These are phyloP conservation scores for Alternaria novae-zelandiae DNA, from an alignment of 2,329 filamentous ascomycete species.

Conservation along the genomic window DNA sequence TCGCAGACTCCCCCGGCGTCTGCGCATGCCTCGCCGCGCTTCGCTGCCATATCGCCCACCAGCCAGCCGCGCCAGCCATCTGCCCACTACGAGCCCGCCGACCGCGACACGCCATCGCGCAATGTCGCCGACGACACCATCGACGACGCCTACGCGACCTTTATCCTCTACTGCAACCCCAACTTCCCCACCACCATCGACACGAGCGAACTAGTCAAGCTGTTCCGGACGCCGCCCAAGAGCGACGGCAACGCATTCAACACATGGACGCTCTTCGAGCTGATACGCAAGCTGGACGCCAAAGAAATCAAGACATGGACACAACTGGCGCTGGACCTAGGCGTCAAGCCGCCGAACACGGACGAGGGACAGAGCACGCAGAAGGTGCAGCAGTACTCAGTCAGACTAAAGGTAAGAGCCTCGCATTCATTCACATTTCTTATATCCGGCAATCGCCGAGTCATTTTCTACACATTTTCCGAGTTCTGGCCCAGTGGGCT, in stretches of 20 bases:
- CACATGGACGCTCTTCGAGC: conserved; percentile 75
- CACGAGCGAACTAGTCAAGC: conserved; percentile 72
- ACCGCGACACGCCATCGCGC: conserved; percentile 68
- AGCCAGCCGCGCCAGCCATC: conserved; percentile 43
- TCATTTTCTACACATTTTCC: neutral
- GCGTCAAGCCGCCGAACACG: conserved; percentile 81
- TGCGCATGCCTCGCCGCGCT: conserved; percentile 49
- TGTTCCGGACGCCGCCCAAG: conserved; percentile 80
- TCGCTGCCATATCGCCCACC: conserved; percentile 44
- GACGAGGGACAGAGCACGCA: conserved; percentile 88
- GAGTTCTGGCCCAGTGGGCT: neutral
- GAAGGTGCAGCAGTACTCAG: conserved; percentile 93
- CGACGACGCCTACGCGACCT: conserved; percentile 81
- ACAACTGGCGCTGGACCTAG: conserved; percentile 83
- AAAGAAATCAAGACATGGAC: conserved; percentile 95
- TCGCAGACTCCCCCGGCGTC: conserved; percentile 47
- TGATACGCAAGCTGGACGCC: conserved; percentile 77
- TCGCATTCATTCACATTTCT: neutral
- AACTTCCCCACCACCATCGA: conserved; percentile 73
- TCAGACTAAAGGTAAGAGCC: conserved; percentile 77
- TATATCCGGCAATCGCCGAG: neutral
- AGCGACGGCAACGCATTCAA: conserved; percentile 88
- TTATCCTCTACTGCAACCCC: conserved; percentile 92
- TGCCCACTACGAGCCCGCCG: conserved; percentile 49
- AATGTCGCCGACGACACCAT: conserved; percentile 73